A percentile compares a stretch with the other conserved stretches of the same genome.
These are phyloP conservation scores for Penicillium paradoxum DNA, from an alignment of 495 filamentous ascomycete species.

Conservation along the genomic window DNA sequence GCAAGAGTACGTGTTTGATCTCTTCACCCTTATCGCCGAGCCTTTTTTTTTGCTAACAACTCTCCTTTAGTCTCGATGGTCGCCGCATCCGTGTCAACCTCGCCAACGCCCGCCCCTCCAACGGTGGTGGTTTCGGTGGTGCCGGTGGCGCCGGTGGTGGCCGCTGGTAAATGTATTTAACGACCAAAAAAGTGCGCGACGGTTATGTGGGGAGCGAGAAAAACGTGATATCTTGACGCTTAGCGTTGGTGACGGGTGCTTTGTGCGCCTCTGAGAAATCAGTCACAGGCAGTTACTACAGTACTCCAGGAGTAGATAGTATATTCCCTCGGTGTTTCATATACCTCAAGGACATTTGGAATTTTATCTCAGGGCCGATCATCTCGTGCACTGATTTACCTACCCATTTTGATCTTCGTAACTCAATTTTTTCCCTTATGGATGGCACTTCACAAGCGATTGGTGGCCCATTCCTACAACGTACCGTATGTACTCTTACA, in stretches of 20 bases:
- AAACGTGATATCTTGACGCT: conserved; percentile 7
- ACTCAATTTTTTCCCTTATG: background rate
- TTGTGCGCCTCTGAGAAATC: background rate
- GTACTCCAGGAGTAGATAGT: conserved; percentile 3
- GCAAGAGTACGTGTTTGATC: conserved; percentile 10
- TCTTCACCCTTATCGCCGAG: background rate
- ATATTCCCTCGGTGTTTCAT: conserved; percentile 4
- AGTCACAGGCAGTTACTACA: background rate
- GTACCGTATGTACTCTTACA: too few relatives aligned
- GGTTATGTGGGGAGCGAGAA: background rate
- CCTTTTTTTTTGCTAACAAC: background rate
- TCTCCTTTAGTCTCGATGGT: conserved; percentile 11
- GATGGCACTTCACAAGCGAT: too few relatives aligned
- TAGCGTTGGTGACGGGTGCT: conserved; percentile 1
- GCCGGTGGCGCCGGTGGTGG: background rate
- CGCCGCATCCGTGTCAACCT: conserved; percentile 13
- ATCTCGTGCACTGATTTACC: background rate
- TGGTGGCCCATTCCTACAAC: too few relatives aligned
- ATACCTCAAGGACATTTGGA: conserved; percentile 4
- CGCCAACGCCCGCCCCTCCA: conserved; percentile 11
- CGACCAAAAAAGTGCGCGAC: background rate
- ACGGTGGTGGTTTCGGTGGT: background rate
- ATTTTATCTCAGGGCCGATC: background rate
- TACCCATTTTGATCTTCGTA: background rate
- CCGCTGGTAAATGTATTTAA: conserved; percentile 3